Base-by-base conservation (phyloP, 805 yeast species). In the Myxozyma monticola region DNA sequence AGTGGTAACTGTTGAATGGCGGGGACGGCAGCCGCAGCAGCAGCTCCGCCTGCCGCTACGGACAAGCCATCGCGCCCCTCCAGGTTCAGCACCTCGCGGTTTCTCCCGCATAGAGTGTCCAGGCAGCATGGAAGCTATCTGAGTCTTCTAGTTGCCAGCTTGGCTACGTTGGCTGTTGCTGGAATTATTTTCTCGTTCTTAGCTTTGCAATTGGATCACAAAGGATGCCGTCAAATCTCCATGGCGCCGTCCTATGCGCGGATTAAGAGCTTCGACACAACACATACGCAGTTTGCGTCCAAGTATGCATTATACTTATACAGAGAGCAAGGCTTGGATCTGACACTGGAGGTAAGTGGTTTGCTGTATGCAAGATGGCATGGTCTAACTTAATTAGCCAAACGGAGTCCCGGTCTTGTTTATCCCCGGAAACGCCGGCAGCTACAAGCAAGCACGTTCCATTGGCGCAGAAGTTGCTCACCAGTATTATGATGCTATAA, bases 351-450 rank as follows among this genome's bases (percentile, higher is more conserved):
- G 49, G 49, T 49, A 36, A 14, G 5, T 17, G 24, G 2, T 22
- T 4, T 17, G 14, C 9, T 35, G 15, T 29, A 18, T 35, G 38
- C 26, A 20, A 4, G n/a, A 5, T 22, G 9, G n/a, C 26, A 15
- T 15, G 22, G 15, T 12, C 12, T 24, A 9, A 18, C 21, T 4
- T 17, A 8, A 26, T 2, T 64, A 75, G 3, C 91, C 96, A 0
- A 63, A 62, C 47, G 98, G 98, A 0, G 77, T 86, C 1, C 99
- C 99, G 0, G 89, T 88, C 1, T 70, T 93, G 14, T 93, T 93
- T 67, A 85, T 95, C 35, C 99, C 99, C 0, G 99, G 99, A 0
- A 93, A 95, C 65, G 99, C 99, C 0, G 99, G 99, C 1, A 84
- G 95, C 49, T 89, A 80, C 66, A 79, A 81, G 57, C 99, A 93